These are phyloP conservation scores for Cryoendolithus antarcticus DNA, from an alignment of 2,329 filamentous ascomycete species.

Conservation along the genomic window DNA sequence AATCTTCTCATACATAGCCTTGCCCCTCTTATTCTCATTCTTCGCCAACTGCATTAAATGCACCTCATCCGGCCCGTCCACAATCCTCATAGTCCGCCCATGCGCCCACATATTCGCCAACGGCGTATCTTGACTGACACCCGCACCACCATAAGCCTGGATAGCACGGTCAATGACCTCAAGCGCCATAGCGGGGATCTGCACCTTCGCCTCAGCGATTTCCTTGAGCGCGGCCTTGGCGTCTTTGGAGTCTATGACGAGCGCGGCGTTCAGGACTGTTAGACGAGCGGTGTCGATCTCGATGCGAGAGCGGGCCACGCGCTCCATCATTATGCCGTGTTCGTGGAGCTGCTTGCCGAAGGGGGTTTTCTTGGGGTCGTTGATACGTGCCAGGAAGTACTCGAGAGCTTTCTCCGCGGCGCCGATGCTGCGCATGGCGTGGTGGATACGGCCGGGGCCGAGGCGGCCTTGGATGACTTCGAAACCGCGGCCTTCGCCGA, in stretches of 20 bases:
- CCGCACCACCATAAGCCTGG: conserved; percentile 81
- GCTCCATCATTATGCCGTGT: conserved; percentile 90
- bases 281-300: conserved; percentile 90
- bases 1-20: conserved; percentile 49
- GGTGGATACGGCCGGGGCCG: conserved; percentile 91
- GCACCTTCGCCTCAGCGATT: conserved; percentile 90
- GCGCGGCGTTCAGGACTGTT: conserved; percentile 83
- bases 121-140: conserved; percentile 89
- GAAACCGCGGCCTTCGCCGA: conserved; percentile 88
- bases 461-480: conserved; percentile 97
- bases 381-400: conserved; percentile 88
- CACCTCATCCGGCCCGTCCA: conserved; percentile 91
- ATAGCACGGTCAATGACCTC: conserved; percentile 88
- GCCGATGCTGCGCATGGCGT: conserved; percentile 91
- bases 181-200: conserved; percentile 70
- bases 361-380: conserved; percentile 79
- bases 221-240: conserved; percentile 84
- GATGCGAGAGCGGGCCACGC: conserved; percentile 81
- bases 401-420: conserved; percentile 83
- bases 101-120: conserved; percentile 48
- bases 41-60: conserved; percentile 70
- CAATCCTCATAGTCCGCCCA: conserved; percentile 23
- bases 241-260: conserved; percentile 81
- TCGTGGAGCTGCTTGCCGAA: conserved; percentile 79
- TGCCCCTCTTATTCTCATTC: conserved; percentile 63